Conservation (phyloP, 768 basidiomycete genomes). For the Pisolithus tinctorius region DNA sequence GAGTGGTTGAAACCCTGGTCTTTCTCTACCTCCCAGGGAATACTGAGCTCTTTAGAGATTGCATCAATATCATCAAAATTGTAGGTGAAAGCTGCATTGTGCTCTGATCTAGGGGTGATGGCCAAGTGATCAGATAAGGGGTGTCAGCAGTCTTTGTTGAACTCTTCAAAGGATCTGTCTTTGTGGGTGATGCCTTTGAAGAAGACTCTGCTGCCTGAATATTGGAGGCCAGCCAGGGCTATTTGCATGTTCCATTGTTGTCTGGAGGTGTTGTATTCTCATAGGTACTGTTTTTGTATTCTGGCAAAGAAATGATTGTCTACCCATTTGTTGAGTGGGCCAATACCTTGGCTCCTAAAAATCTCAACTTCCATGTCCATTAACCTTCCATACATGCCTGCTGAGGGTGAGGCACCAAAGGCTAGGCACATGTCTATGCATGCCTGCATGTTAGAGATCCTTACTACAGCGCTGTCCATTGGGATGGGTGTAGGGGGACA, state of each 20-base stretch:
- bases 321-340: background rate
- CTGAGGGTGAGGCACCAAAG: background rate
- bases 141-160: constrained; percentile 24
- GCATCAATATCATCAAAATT: constrained; percentile 25
- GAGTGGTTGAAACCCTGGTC: constrained; percentile 17
- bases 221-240: background rate
- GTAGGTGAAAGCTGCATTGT: constrained; percentile 5
- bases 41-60: constrained; percentile 24
- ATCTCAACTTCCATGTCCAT: constrained; percentile 3
- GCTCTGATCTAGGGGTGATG: constrained; percentile 11
- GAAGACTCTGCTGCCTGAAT: constrained; percentile 15
- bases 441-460: constrained; percentile 13
- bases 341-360: background rate
- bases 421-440: background rate
- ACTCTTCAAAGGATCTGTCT: constrained; percentile 20
- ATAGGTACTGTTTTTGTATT: constrained; percentile 1
- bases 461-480: constrained; percentile 23
- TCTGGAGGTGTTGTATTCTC: background rate
- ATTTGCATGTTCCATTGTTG: background rate
- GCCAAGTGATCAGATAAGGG: constrained; percentile 16
- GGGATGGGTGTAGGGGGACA: constrained; percentile 22
- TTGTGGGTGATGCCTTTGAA: constrained; percentile 16
- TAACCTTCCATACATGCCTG: background rate
- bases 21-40: constrained; percentile 27
- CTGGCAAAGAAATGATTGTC: constrained; percentile 1